phyloP scores from a whole-genome alignment of 2,329 filamentous ascomycete species.

The Lachnellula subtilissima region DNA sequence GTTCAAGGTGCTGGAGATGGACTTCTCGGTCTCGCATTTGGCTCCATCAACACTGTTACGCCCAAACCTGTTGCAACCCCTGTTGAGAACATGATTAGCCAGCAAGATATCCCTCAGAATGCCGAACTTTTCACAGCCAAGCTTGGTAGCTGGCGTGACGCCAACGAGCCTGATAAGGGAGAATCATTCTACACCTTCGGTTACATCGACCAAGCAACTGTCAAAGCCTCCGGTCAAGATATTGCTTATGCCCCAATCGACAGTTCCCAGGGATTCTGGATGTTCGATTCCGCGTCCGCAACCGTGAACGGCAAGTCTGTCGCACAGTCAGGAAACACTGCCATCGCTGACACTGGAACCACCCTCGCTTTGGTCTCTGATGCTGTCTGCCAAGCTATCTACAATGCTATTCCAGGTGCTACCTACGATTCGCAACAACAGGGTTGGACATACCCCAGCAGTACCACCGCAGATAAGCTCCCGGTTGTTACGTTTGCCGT shows the following conservation, averaged over 20 bases:
- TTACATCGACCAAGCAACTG: constrained; percentile 60
- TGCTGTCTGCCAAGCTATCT: constrained; percentile 54
- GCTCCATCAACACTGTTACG: constrained; percentile 58
- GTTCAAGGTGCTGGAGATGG: constrained; percentile 53
- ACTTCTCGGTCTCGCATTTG: constrained; percentile 61
- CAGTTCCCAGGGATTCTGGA: constrained; percentile 64
- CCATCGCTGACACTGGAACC: constrained; percentile 69
- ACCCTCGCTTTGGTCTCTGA: constrained; percentile 64
- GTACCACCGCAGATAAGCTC: constrained; percentile 46
- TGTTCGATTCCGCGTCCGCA: constrained; percentile 53
- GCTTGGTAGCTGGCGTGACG: constrained; percentile 50
- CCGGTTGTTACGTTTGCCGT: constrained; percentile 60
- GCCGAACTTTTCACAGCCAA: constrained; percentile 55
- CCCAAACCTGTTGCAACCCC: constrained; percentile 54
- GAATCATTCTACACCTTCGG: constrained; percentile 70
- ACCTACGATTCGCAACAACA: constrained; percentile 51
- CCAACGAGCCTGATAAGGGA: constrained; percentile 34
- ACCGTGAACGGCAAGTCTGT: constrained; percentile 53
- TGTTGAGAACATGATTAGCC: constrained; percentile 63
- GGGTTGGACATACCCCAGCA: constrained; percentile 59
- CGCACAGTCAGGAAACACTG: constrained; percentile 50
- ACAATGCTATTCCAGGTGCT: constrained; percentile 57
- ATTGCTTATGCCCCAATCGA: constrained; percentile 59
- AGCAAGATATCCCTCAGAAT: constrained; percentile 45
- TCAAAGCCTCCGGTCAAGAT: constrained; percentile 48